These are phyloP conservation scores for Dothidotthia symphoricarpi DNA, from an alignment of 2,329 filamentous ascomycete species.

Conservation along the genomic window DNA sequence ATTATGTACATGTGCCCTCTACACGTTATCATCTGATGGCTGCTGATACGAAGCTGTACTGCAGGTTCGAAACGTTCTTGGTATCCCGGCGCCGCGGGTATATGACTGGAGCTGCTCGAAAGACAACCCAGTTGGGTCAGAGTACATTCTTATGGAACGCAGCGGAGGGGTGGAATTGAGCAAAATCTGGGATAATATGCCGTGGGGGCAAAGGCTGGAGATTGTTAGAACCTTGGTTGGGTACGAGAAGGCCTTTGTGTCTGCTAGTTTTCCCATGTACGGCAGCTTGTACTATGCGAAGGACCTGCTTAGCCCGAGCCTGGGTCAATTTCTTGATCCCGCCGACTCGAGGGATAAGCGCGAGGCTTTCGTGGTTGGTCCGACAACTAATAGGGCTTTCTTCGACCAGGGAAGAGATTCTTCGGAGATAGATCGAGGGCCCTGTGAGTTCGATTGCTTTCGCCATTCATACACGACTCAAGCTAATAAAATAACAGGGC, in stretches of 20 bases:
- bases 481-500: conserved; percentile 16
- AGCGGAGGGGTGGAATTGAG: conserved; percentile 27
- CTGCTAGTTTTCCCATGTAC: conserved; percentile 12
- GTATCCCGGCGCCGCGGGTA: conserved; percentile 31
- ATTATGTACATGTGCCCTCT: conserved; percentile 27
- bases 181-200: conserved; percentile 13
- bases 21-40: conserved; percentile 23
- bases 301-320: conserved; percentile 9
- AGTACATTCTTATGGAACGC: conserved; percentile 25
- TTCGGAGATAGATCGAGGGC: conserved; percentile 15
- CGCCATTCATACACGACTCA: conserved; percentile 7
- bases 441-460: conserved; percentile 15
- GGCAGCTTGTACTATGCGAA: conserved; percentile 22
- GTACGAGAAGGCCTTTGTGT: conserved; percentile 15
- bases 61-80: conserved; percentile 29
- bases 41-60: conserved; percentile 11
- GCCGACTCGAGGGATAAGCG: conserved; percentile 7
- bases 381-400: conserved; percentile 16
- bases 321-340: conserved; percentile 11
- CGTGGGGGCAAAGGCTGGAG: conserved; percentile 13
- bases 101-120: conserved; percentile 29
- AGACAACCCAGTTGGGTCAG: conserved; percentile 23
- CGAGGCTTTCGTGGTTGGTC: conserved; percentile 14
- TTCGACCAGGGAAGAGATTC: conserved; percentile 17
- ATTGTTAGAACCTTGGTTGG: conserved; percentile 12